phyloP scores from a whole-genome alignment of 1,284 basidiomycete genomes.

The Tilletia caries region DNA sequence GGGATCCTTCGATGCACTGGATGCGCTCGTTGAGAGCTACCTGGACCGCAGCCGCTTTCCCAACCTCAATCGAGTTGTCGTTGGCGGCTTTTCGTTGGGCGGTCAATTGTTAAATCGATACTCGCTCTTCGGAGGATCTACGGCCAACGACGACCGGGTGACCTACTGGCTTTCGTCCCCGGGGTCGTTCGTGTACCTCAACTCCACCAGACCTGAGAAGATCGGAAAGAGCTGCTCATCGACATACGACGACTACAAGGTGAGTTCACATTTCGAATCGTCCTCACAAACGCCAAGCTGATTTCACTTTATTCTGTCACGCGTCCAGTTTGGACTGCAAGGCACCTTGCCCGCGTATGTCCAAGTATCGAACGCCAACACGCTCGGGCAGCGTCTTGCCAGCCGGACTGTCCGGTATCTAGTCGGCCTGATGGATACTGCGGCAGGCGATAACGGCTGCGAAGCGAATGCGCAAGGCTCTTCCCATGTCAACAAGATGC shows the following conservation, averaged over 20 bases:
- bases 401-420: constrained; percentile 35
- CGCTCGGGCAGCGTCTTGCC: constrained; percentile 27
- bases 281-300: background rate
- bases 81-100: constrained; percentile 45
- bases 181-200: constrained; percentile 43
- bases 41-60: constrained; percentile 35
- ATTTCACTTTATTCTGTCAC: background rate
- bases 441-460: constrained; percentile 29
- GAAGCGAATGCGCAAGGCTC: constrained; percentile 37
- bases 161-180: constrained; percentile 43
- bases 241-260: constrained; percentile 41
- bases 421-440: constrained; percentile 33
- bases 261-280: background rate
- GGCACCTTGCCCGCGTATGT: constrained; percentile 39
- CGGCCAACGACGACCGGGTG: constrained; percentile 26
- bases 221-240: constrained; percentile 21
- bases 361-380: constrained; percentile 2
- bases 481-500: constrained; percentile 39
- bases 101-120: constrained; percentile 44
- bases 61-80: constrained; percentile 38
- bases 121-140: constrained; percentile 30
- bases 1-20: constrained; percentile 37
- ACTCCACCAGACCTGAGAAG: constrained; percentile 23
- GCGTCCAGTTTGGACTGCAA: constrained; percentile 36
- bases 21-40: constrained; percentile 35